Percentiles rank a stretch among this genome's conserved stretches.
Conservation (phyloP, 352 stramenopile species). For the Paralagenidium karlingii region DNA sequence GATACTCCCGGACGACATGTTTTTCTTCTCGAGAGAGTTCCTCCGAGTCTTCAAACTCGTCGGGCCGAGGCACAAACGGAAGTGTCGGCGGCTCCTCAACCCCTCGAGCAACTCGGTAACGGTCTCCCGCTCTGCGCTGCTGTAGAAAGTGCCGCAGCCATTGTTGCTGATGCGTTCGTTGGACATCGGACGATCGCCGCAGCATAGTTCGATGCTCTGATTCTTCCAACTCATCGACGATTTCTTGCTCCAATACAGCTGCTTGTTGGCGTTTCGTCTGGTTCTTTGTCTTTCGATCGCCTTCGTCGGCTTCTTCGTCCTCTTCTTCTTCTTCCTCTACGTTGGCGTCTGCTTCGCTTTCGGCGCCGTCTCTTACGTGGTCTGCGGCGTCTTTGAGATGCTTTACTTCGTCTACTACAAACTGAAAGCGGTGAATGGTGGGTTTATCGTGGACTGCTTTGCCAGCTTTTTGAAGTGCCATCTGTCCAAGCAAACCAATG, state of each 20-base stretch:
- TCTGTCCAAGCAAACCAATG: too few relatives aligned
- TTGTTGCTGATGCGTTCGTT: too few relatives aligned
- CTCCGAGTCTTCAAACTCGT: too few relatives aligned
- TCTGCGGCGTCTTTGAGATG: not conserved
- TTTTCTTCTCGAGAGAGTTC: slow-evolving; percentile 39
- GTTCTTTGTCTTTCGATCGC: not conserved
- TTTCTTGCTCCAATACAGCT: slow-evolving; percentile 2
- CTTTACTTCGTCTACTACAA: slow-evolving; percentile 24
- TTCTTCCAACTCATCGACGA: slow-evolving; percentile 38
- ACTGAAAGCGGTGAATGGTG: slow-evolving; percentile 36
- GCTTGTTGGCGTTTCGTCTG: not conserved
- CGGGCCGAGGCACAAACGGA: too few relatives aligned
- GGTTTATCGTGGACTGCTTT: too few relatives aligned
- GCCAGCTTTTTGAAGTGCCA: too few relatives aligned
- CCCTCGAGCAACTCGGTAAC: too few relatives aligned
- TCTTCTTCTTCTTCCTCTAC: not conserved
- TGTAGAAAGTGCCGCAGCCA: too few relatives aligned
- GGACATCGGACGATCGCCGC: too few relatives aligned
- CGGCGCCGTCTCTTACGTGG: slow-evolving; percentile 1
- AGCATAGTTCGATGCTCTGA: slow-evolving; percentile 50
- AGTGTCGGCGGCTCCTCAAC: too few relatives aligned
- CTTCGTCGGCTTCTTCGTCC: not conserved
- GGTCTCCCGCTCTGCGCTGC: too few relatives aligned
- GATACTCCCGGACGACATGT: slow-evolving; percentile 45
- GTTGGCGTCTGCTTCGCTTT: not conserved